Evolutionary conservation across 495 filamentous ascomycete genomes (phyloP), one percentile per base, ranked within the genome.

Genomic region (Neurospora sp.): DNA sequence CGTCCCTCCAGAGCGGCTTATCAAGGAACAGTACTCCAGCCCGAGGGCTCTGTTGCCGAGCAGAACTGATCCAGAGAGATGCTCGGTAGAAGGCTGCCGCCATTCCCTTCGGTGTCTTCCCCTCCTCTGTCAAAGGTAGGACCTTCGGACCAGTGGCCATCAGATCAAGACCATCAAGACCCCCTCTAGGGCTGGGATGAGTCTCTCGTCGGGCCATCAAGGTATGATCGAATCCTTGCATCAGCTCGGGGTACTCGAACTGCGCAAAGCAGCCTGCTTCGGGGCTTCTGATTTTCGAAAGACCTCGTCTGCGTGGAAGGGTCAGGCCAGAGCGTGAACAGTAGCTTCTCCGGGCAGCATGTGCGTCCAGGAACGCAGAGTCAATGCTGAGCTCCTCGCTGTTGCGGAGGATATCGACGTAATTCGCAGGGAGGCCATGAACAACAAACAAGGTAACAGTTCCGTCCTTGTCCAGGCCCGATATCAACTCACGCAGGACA

Each of bases 221-320:
- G 20, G 37, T n/a, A 38, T 39, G 12, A 12, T 20, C 39, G 20
- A 39, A 72, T 31, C 71, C 71, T 31, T 54, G 42, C 8, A 80
- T 38, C 20, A 82, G 23, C 72, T 83, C 80, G 9, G 81, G 81
- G 41, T 82, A 82, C 37, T 81, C 79, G 66, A 76, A 81, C 69
- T 76, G 75, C 39, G 73, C 78, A 46, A 80, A 81, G n/a, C n/a
- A 14, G 59, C 38, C 70, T 31, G 39, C 70, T 40, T 37, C 69
- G 39, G 66, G 16, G 37, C 59, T 62, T 62, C 54, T 14, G 14
- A 9, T 62, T 31, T 62, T 62, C 27, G 27, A 62, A 9, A 16
- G 27, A 62, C 54, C 54, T 62, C 27, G 54, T 62, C 54, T 31
- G 27, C 54, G 54, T 16, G 12, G 54, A 27, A 62, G 27, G 6